Evolutionary conservation across 306 rosid species (phyloP).

Genomic region (Prunus salicina): DNA sequence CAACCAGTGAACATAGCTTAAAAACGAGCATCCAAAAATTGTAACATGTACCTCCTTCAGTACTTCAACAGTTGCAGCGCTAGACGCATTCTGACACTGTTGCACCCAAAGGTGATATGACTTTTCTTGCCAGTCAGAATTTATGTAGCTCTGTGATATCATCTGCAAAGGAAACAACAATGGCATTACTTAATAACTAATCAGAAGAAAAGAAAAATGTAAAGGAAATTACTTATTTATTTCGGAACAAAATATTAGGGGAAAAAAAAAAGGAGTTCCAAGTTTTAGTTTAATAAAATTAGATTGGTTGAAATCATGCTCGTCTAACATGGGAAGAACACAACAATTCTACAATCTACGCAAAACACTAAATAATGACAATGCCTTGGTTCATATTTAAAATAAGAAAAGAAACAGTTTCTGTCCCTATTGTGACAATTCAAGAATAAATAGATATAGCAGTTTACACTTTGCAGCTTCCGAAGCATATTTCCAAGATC

Average conservation of each 20-base stretch:
- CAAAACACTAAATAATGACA: not conserved
- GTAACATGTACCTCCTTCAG: conserved; percentile 76
- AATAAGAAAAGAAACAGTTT: not conserved
- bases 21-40: conserved; percentile 25
- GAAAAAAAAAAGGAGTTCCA: not conserved
- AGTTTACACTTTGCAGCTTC: conserved; percentile 84
- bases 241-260: not conserved
- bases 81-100: conserved; percentile 65
- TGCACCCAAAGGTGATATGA: conserved; percentile 73
- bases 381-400: conserved; percentile 8
- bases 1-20: not conserved
- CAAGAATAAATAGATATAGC: conserved; percentile 37
- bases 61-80: conserved; percentile 77
- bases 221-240: not conserved
- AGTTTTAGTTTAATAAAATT: not conserved
- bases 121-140: conserved; percentile 64
- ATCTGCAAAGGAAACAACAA: conserved; percentile 49
- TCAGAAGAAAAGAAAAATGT: conserved; percentile 3
- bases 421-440: conserved; percentile 18
- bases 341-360: not conserved
- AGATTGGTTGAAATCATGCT: not conserved
- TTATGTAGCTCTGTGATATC: conserved; percentile 59
- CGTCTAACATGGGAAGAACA: conserved; percentile 3
- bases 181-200: conserved; percentile 17
- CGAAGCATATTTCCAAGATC: conserved; percentile 90